Base-by-base conservation (phyloP, 805 yeast genomes). In the Blastobotrys parvus region DNA sequence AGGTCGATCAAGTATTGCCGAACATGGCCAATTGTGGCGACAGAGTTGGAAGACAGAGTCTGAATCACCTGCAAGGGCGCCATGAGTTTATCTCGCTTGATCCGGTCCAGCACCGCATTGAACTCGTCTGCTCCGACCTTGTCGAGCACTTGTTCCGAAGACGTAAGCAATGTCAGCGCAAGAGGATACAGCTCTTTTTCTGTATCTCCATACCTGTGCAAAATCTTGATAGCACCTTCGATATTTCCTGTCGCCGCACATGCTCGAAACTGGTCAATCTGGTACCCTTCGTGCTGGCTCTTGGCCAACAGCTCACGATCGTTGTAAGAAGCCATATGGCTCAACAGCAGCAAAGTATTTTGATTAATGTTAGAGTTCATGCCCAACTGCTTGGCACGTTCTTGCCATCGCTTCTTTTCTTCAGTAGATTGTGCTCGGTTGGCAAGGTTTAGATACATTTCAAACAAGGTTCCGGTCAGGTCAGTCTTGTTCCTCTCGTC, bases 1-100 rank as follows among this genome's bases (percentile, higher is more conserved):
- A 76, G 74, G 7, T 76, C 77, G 10, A 82, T 66, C 23, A 92
- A 64, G 44, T 79, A 78, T 20, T 79, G 78, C 55, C 81, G 80
- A 22, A 92, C 70, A 18, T 84, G 61, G 0, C 94, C 95, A 29
- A 85, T 71, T 0, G 82, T 77, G 0, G 86, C 76, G 22, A 73
- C 77, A 10, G 76, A 77, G 35, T 78, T 77, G 2, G 71, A 59
- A 33, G 87, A 72, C 35, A 88, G 60, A 2, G 79, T 72, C 48
- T 81, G 79, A n/a, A 90, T 68, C 1, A 92, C 65, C 50, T 89
- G 96, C 16, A 86, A 60, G 0, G 94, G 83, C 0, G 94, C 69
- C 63, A 85, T 68, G 13, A 82, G 57, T 38, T 75, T 72, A 13
- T 67, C 63, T 2, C 65, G 58, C 38, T 75, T 71, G 38, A 85